phyloP scores from a whole-genome alignment of 495 filamentous ascomycete species.

The Penicillium arizonense region DNA sequence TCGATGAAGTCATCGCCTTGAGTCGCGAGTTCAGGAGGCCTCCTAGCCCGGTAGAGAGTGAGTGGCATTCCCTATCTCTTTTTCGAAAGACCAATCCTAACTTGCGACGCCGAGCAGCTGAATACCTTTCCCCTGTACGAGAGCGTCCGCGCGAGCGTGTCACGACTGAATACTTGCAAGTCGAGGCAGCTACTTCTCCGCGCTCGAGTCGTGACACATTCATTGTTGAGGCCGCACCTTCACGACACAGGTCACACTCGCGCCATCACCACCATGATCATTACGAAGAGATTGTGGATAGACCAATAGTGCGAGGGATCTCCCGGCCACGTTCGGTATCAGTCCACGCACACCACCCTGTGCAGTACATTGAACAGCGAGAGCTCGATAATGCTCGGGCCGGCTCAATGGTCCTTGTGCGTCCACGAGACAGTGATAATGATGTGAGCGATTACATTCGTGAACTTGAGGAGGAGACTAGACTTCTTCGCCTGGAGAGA shows the following conservation, averaged over 20 bases:
- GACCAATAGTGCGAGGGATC: conserved; percentile 17
- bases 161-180: conserved; percentile 28
- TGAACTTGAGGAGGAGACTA: conserved; percentile 51
- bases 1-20: conserved; percentile 80
- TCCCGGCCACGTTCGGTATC: conserved; percentile 41
- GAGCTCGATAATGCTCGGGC: conserved; percentile 48
- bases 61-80: conserved; percentile 7
- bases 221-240: conserved; percentile 32
- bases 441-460: conserved; percentile 60
- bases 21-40: conserved; percentile 62
- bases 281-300: conserved; percentile 24
- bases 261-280: conserved; percentile 20
- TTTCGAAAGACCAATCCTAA: not conserved
- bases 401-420: conserved; percentile 56
- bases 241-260: conserved; percentile 23
- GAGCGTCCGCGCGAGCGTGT: conserved; percentile 22
- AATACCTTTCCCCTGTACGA: conserved; percentile 31
- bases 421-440: conserved; percentile 48
- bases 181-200: conserved; percentile 26
- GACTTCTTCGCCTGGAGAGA: conserved; percentile 41
- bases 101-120: conserved; percentile 16
- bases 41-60: conserved; percentile 26
- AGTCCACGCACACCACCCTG: conserved; percentile 31
- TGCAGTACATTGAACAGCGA: conserved; percentile 28
- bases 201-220: conserved; percentile 27